Conservation (phyloP, 2,329 filamentous ascomycete species). For the Pestalotiopsis sp. region DNA sequence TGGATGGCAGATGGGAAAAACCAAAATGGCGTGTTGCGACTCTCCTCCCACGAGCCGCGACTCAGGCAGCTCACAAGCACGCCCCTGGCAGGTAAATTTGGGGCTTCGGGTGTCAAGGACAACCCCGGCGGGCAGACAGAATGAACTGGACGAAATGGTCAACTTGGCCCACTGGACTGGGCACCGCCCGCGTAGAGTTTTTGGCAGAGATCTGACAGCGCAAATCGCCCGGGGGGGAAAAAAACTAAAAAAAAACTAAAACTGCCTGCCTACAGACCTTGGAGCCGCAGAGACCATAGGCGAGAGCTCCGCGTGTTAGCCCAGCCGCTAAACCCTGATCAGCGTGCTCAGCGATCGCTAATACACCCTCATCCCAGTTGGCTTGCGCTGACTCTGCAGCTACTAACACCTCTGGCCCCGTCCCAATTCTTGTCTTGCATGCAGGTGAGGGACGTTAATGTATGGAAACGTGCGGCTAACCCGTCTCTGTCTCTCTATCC, state of each 20-base stretch:
- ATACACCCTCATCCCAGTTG: background rate
- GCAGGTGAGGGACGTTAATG: background rate
- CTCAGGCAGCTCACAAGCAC: background rate
- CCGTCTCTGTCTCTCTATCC: background rate
- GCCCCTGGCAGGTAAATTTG: background rate
- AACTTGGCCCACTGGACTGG: background rate
- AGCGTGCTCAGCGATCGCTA: background rate
- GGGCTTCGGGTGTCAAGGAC: background rate
- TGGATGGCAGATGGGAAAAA: background rate
- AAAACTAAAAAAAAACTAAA: background rate
- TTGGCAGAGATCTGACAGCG: background rate
- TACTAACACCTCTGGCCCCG: background rate
- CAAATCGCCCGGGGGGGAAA: background rate
- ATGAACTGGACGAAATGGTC: background rate
- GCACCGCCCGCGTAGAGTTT: background rate
- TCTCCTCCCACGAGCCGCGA: background rate
- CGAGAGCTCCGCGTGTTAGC: background rate
- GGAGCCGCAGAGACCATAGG: background rate
- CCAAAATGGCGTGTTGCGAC: background rate
- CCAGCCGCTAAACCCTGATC: constrained; percentile 7
- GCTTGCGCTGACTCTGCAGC: background rate
- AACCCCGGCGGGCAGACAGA: background rate
- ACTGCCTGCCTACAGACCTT: background rate
- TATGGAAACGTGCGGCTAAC: constrained; percentile 2
- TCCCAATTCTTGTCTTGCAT: background rate